A percentile compares a stretch with the other conserved stretches of the same genome.
Evolutionary conservation across 1,139 yeast genomes (phyloP).

Genomic region (Candida mesenterica): DNA sequence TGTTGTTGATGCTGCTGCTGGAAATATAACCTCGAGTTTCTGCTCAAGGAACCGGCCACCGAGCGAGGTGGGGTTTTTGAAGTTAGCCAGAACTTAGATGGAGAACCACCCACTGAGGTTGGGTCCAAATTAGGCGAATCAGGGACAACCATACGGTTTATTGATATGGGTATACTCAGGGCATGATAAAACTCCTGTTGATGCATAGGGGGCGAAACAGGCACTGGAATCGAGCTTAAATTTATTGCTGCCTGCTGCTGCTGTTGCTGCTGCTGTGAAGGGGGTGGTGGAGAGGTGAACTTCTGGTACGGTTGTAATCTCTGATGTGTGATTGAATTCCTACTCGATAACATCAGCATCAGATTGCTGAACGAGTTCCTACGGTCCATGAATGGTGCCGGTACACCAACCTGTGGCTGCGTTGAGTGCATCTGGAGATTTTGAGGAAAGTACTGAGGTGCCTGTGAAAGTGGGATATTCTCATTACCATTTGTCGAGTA

Average conservation of each 20-base stretch:
- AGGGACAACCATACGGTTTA: conserved; percentile 28
- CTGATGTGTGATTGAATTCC: conserved; percentile 34
- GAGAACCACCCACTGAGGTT: conserved; percentile 53
- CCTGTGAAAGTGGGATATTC: conserved; percentile 5
- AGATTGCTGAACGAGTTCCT: conserved; percentile 25
- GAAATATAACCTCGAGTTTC: conserved; percentile 18
- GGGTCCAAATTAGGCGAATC: conserved; percentile 56
- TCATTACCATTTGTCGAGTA: not conserved
- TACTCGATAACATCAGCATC: conserved; percentile 16
- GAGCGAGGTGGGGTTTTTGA: conserved; percentile 52
- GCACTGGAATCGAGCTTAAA: conserved; percentile 1
- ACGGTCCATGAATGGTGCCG: conserved; percentile 16
- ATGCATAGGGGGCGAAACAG: conserved; percentile 6
- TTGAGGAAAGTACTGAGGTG: conserved; percentile 7
- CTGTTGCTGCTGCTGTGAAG: conserved; percentile 5
- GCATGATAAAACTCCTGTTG: conserved; percentile 15
- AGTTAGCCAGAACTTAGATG: conserved; percentile 53
- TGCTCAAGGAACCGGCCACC: conserved; percentile 22
- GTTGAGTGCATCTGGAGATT: conserved; percentile 3
- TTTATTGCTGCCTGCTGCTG: conserved; percentile 3
- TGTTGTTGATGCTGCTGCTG: conserved; percentile 17
- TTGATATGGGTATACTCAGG: conserved; percentile 30
- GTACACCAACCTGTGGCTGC: conserved; percentile 11
- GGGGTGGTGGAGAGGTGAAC: conserved; percentile 31
- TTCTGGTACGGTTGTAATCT: conserved; percentile 40